Conservation (phyloP, 176 grass and related monocot genomes). For the Hsuehochloa calcarea region DNA sequence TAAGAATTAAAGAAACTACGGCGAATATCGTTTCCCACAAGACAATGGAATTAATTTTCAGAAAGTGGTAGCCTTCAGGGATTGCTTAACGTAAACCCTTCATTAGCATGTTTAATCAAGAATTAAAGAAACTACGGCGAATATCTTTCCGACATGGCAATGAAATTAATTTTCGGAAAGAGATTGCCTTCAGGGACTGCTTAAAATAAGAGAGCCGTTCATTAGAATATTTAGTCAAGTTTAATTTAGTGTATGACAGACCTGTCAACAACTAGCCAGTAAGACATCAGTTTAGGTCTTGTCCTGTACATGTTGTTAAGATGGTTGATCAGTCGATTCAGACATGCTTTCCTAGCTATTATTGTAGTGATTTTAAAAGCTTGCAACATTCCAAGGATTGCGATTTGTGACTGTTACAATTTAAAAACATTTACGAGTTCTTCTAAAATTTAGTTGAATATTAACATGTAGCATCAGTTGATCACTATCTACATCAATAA, state of each 20-base stretch:
- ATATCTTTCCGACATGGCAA: neutral
- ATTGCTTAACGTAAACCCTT: neutral
- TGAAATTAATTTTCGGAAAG: neutral
- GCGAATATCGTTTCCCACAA: neutral
- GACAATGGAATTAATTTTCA: neutral
- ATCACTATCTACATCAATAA: neutral
- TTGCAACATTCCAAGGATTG: neutral
- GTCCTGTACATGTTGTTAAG: neutral
- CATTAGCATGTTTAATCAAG: neutral
- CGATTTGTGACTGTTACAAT: neutral
- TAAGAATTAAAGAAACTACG: neutral
- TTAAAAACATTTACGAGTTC: neutral
- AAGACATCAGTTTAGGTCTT: slow-evolving; percentile 9
- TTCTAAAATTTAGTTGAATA: neutral
- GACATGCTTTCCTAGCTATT: slow-evolving; percentile 2
- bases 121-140: neutral
- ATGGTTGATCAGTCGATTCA: slow-evolving; percentile 33
- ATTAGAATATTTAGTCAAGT: neutral
- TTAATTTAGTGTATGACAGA: neutral
- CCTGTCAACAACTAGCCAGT: slow-evolving; percentile 15
- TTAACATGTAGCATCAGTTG: neutral
- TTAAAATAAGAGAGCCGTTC: neutral
- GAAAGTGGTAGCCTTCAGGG: neutral
- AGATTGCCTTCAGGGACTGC: neutral
- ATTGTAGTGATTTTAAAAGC: neutral